A percentile compares a stretch with the other conserved stretches of the same genome.
Conservation (phyloP, 208 protist genomes). For the Trypanosoma avium region DNA sequence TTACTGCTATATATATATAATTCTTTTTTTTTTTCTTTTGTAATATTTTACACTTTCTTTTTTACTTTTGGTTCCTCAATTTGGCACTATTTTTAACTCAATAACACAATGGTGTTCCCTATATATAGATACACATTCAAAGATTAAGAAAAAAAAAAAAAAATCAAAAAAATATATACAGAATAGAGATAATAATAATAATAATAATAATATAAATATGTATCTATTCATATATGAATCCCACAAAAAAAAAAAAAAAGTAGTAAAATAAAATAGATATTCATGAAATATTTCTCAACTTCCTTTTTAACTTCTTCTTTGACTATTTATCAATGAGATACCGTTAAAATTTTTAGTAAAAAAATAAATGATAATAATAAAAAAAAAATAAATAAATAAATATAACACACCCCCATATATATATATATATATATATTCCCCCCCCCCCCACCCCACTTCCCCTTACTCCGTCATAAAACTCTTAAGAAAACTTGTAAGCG, state of each 20-base stretch:
- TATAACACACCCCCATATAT: background rate
- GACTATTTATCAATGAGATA: background rate
- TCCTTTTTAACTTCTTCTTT: no score
- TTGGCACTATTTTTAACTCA: no score
- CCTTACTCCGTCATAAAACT: slow-evolving; percentile 24
- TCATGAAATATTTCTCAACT: background rate
- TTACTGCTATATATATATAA: no score
- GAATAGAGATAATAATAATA: background rate
- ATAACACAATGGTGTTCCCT: no score
- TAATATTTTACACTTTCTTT: no score
- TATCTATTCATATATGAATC: background rate
- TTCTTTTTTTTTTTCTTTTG: no score
- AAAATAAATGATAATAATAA: background rate
- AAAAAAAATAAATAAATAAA: slow-evolving; percentile 4
- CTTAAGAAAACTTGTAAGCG: slow-evolving; percentile 59
- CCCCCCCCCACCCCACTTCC: no score
- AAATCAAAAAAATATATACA: background rate
- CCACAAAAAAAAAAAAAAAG: background rate
- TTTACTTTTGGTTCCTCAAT: no score
- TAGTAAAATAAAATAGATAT: slow-evolving; percentile 1
- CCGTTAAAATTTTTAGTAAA: background rate
- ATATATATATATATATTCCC: background rate
- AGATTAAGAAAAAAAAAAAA: background rate
- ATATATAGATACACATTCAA: no score
- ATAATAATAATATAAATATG: background rate